Percentiles rank a stretch among this genome's conserved stretches.
These are phyloP conservation scores for Hypoxylon rickii DNA, from an alignment of 495 filamentous ascomycete species.

Conservation along the genomic window DNA sequence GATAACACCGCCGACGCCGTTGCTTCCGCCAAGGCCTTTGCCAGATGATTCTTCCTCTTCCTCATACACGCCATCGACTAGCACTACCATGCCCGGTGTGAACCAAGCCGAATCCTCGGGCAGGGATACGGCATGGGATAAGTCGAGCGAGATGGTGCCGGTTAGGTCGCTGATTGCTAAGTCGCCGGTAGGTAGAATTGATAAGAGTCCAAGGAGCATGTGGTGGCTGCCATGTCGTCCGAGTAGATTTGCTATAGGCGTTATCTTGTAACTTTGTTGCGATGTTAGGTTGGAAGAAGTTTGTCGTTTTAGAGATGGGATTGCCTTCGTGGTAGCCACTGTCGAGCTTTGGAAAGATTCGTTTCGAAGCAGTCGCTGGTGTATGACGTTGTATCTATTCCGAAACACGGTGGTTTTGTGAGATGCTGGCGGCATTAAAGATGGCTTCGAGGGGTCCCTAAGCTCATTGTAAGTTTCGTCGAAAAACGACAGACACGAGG, in stretches of 20 bases:
- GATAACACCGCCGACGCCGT: slow-evolving; percentile 84
- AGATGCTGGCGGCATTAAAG: slow-evolving; percentile 76
- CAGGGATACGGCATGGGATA: slow-evolving; percentile 78
- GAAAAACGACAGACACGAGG: neutral
- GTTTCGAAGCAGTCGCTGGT: slow-evolving; percentile 88
- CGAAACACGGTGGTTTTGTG: slow-evolving; percentile 86
- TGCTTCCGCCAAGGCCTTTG: slow-evolving; percentile 70
- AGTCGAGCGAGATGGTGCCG: slow-evolving; percentile 81
- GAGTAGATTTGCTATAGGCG: slow-evolving; percentile 89
- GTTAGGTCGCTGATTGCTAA: slow-evolving; percentile 84
- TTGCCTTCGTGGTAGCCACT: slow-evolving; percentile 54
- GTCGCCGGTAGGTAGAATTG: slow-evolving; percentile 78
- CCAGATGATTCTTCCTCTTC: slow-evolving; percentile 76
- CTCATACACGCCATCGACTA: slow-evolving; percentile 93
- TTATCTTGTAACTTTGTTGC: slow-evolving; percentile 81
- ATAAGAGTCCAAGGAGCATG: slow-evolving; percentile 83
- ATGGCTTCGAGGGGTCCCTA: slow-evolving; percentile 66
- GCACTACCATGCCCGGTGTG: slow-evolving; percentile 89
- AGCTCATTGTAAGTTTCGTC: slow-evolving; percentile 4
- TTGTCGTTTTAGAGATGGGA: slow-evolving; percentile 56
- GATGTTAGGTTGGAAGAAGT: slow-evolving; percentile 53
- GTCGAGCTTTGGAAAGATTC: slow-evolving; percentile 87
- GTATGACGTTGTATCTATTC: slow-evolving; percentile 85
- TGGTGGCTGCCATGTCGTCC: slow-evolving; percentile 84
- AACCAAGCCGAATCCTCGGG: slow-evolving; percentile 90